phyloP scores from a whole-genome alignment of 2,329 filamentous ascomycete genomes.

The Hymenoscyphus infarciens region DNA sequence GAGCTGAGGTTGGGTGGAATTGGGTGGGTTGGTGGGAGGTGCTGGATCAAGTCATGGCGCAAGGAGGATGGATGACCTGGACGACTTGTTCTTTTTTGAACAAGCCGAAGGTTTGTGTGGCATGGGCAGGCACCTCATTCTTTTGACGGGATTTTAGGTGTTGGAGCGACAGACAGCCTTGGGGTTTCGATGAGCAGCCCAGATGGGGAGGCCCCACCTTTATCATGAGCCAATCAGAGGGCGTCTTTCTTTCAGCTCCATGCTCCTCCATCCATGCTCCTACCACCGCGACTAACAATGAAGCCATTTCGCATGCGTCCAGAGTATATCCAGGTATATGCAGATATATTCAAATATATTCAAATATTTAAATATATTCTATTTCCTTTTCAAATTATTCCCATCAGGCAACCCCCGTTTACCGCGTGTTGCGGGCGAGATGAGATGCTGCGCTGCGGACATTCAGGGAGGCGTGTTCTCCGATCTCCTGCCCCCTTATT shows the following conservation, averaged over 20 bases:
- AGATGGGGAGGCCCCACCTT: background rate
- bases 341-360: too few relatives aligned
- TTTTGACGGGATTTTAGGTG: slow-evolving; percentile 3
- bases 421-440: too few relatives aligned
- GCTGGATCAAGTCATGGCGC: slow-evolving; percentile 1
- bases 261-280: too few relatives aligned
- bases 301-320: too few relatives aligned
- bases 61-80: slow-evolving; percentile 3
- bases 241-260: background rate
- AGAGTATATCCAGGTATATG: too few relatives aligned
- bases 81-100: slow-evolving; percentile 1
- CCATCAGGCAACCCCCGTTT: too few relatives aligned
- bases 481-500: too few relatives aligned
- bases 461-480: too few relatives aligned
- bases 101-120: slow-evolving; percentile 3
- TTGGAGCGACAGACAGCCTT: background rate
- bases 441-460: too few relatives aligned
- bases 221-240: background rate
- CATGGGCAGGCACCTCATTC: slow-evolving; percentile 1
- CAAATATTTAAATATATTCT: too few relatives aligned
- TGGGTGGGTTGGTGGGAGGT: background rate
- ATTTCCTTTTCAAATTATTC: too few relatives aligned
- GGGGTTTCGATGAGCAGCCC: background rate
- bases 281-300: too few relatives aligned
- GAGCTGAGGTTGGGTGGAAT: background rate